These are phyloP conservation scores for Acacia melanoxylon DNA, from an alignment of 306 rosid genomes.

Conservation along the genomic window DNA sequence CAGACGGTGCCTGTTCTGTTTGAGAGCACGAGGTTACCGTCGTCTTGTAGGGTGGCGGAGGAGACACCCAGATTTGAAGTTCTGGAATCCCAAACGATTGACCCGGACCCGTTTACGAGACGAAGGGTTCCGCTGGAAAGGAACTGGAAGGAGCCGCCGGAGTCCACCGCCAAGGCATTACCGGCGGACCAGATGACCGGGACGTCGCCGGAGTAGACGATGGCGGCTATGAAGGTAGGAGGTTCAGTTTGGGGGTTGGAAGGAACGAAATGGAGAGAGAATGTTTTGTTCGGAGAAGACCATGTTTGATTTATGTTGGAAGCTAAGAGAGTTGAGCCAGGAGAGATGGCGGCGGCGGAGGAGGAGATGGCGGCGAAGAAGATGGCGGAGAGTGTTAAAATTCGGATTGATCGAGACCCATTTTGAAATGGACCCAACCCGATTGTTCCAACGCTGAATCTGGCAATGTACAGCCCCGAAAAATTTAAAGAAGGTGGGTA, in stretches of 20 bases:
- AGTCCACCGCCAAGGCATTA: slow-evolving; percentile 44
- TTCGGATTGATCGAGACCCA: neutral
- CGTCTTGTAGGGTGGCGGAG: slow-evolving; percentile 45
- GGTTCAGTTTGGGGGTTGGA: slow-evolving; percentile 49
- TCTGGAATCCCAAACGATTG: slow-evolving; percentile 55
- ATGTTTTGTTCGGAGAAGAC: slow-evolving; percentile 42
- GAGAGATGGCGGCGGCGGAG: slow-evolving; percentile 27
- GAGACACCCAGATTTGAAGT: slow-evolving; percentile 57
- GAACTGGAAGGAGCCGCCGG: slow-evolving; percentile 52
- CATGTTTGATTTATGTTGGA: slow-evolving; percentile 45
- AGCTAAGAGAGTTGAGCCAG: slow-evolving; percentile 56
- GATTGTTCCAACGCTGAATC: neutral
- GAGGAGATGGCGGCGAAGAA: slow-evolving; percentile 13
- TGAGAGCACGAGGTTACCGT: slow-evolving; percentile 52
- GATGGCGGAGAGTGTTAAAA: slow-evolving; percentile 6
- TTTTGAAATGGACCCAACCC: neutral
- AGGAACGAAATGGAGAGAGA: slow-evolving; percentile 53
- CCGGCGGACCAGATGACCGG: slow-evolving; percentile 74
- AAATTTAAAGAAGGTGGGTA: neutral
- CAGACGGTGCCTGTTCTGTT: slow-evolving; percentile 47
- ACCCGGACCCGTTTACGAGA: slow-evolving; percentile 61
- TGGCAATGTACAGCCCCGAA: neutral
- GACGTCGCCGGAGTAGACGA: slow-evolving; percentile 47
- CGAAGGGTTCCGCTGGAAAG: slow-evolving; percentile 53
- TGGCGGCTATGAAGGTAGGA: slow-evolving; percentile 54